Percentiles rank a stretch among this genome's conserved stretches.
Conservation (phyloP, 1,139 yeast genomes). For the Diutina catenulata region DNA sequence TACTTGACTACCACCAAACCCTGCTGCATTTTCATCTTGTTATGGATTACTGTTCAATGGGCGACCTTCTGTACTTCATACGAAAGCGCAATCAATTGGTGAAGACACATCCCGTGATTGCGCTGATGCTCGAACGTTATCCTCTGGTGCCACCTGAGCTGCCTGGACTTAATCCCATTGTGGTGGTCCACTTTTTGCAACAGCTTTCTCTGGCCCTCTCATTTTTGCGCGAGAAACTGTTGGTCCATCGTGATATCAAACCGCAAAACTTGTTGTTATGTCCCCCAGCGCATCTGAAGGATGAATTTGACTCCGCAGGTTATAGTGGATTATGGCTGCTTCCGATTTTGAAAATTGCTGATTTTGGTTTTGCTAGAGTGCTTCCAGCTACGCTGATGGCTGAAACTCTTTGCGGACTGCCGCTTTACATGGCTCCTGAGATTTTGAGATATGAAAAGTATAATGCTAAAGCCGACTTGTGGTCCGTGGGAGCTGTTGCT, state of each 20-base stretch:
- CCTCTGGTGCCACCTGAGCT: constrained; percentile 58
- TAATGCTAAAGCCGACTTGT: constrained; percentile 91
- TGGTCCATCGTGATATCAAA: constrained; percentile 89
- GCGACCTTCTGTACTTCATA: constrained; percentile 83
- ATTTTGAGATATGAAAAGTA: constrained; percentile 88
- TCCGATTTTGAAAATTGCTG: constrained; percentile 88
- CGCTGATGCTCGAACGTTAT: constrained; percentile 63
- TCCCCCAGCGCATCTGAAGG: constrained; percentile 55
- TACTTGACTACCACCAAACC: constrained; percentile 75
- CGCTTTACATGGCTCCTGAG: constrained; percentile 97
- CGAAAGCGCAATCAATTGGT: constrained; percentile 63
- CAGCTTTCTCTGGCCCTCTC: constrained; percentile 78
- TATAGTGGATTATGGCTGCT: constrained; percentile 78
- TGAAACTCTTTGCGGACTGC: constrained; percentile 94
- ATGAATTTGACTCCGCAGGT: constrained; percentile 42
- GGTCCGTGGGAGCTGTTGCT: constrained; percentile 96
- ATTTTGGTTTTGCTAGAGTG: constrained; percentile 93
- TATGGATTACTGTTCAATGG: constrained; percentile 96
- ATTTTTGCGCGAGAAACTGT: constrained; percentile 69
- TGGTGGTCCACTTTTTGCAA: constrained; percentile 75
- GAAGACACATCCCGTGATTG: constrained; percentile 68
- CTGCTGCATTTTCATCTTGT: constrained; percentile 72
- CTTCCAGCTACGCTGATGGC: constrained; percentile 90
- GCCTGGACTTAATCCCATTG: constrained; percentile 65
- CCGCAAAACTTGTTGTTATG: constrained; percentile 83